phyloP scores from a whole-genome alignment of 2,329 filamentous ascomycete species.

The Scedosporium dehoogii region DNA sequence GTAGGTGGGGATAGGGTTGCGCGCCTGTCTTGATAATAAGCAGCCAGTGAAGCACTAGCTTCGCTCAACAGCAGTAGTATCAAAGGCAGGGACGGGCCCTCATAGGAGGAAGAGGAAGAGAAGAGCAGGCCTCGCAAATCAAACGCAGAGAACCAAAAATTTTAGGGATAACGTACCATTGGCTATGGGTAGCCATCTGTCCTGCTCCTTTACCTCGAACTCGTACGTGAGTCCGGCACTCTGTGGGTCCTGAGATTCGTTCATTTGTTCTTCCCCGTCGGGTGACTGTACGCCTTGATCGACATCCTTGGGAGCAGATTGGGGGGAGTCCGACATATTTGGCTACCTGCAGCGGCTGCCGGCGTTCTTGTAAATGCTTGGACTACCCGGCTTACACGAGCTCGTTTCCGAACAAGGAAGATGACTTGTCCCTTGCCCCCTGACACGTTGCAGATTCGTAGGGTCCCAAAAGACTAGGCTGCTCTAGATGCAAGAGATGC shows the following conservation, averaged over 20 bases:
- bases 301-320: slow-evolving; percentile 90
- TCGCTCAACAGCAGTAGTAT: slow-evolving; percentile 35
- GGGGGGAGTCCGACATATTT: slow-evolving; percentile 83
- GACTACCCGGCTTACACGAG: slow-evolving; percentile 46
- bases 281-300: slow-evolving; percentile 87
- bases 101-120: neutral
- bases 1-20: slow-evolving; percentile 21
- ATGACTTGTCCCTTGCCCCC: slow-evolving; percentile 48
- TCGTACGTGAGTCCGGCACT: slow-evolving; percentile 69
- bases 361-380: slow-evolving; percentile 50
- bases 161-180: slow-evolving; percentile 72
- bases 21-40: neutral
- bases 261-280: slow-evolving; percentile 92
- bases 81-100: slow-evolving; percentile 10
- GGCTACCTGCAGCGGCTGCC: slow-evolving; percentile 58
- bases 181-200: slow-evolving; percentile 98
- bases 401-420: slow-evolving; percentile 35
- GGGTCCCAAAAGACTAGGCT: neutral
- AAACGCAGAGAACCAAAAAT: neutral
- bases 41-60: slow-evolving; percentile 6
- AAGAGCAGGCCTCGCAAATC: slow-evolving; percentile 1
- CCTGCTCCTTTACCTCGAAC: slow-evolving; percentile 99
- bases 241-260: slow-evolving; percentile 73
- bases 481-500: slow-evolving; percentile 4
- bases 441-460: slow-evolving; percentile 51